Percentiles rank a stretch among this genome's conserved stretches.
phyloP scores from a whole-genome alignment of 2,329 filamentous ascomycete genomes.

The Cyanodermella asteris region DNA sequence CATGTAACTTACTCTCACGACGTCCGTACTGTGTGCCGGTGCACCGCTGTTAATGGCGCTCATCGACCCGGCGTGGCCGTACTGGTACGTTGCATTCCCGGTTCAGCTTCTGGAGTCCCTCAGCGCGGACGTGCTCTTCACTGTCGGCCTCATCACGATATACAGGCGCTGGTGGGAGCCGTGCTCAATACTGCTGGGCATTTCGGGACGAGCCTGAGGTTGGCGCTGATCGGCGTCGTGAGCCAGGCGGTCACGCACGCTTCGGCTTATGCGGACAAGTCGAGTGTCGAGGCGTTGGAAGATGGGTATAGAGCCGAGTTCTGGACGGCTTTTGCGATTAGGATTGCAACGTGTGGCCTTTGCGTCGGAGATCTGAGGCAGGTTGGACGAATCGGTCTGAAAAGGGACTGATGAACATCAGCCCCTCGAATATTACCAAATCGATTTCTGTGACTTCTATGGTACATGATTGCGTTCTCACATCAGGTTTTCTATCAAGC shows the following conservation, averaged over 20 bases:
- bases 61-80: conserved; percentile 25
- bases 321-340: conserved; percentile 29
- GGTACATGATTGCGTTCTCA: too few relatives aligned
- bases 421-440: too few relatives aligned
- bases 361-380: conserved; percentile 23
- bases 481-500: too few relatives aligned
- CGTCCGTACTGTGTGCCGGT: conserved; percentile 21
- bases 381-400: conserved; percentile 28
- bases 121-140: conserved; percentile 25
- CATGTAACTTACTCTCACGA: conserved; percentile 18
- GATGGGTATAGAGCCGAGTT: conserved; percentile 30
- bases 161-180: conserved; percentile 36
- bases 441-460: too few relatives aligned
- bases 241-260: conserved; percentile 23
- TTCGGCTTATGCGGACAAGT: conserved; percentile 10
- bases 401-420: conserved; percentile 19
- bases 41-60: conserved; percentile 35
- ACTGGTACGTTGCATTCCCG: conserved; percentile 28
- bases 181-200: conserved; percentile 39
- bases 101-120: conserved; percentile 12
- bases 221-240: conserved; percentile 30
- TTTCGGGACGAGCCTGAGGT: conserved; percentile 31
- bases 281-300: conserved; percentile 19
- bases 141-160: conserved; percentile 31
- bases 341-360: conserved; percentile 18